Base-by-base conservation (phyloP, 768 basidiomycete species). In the Naganishia vishniacii region DNA sequence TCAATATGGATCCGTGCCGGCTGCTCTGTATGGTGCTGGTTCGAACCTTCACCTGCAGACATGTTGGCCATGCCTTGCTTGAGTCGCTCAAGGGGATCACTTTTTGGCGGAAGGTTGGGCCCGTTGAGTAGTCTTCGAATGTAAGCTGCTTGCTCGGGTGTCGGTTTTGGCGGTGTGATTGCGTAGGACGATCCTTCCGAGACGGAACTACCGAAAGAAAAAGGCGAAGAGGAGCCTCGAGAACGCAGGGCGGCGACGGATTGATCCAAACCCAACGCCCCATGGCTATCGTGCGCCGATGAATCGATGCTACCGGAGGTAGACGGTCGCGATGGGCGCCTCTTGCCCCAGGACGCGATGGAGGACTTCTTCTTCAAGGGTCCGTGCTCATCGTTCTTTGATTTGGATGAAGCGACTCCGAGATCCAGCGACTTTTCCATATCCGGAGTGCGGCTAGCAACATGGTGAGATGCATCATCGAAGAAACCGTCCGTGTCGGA, bases 401-500 rank as follows among this genome's bases (percentile, higher is more conserved):
- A 23, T 3, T 23, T 53, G 1, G 53, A 23, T 3, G 53, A 23
- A 16, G 48, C 44, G 23, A 48, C 42, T 9, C 84, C 83, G 15
- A 89, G 80, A 73, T 88, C 89, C 53, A 82, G 84, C 3, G 81
- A 75, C 69, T 90, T 85, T 44, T 83, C 44, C 26, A 58, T 53
- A 41, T 62, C 64, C 34, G 61, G 51, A 18, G 37, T 34, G 37
- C 53, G 53, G 6, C 48, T 25, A 49, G 6, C 48, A 20, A 25
- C 48, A 26, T 37, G 53, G 34, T 25, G 53, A 40, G 23, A 8
- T 5, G 9, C n/a, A 44, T 60, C 59, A 7, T 60, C 59, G 41
- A 23, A 45, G 20, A 56, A 40, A 18, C 32, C 34, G 53, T 56
- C 53, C 37, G 53, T 56, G 16, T 56, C 53, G 2, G 53, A 56